These are phyloP conservation scores for Boletus edulis DNA, from an alignment of 768 basidiomycete genomes.

Conservation along the genomic window DNA sequence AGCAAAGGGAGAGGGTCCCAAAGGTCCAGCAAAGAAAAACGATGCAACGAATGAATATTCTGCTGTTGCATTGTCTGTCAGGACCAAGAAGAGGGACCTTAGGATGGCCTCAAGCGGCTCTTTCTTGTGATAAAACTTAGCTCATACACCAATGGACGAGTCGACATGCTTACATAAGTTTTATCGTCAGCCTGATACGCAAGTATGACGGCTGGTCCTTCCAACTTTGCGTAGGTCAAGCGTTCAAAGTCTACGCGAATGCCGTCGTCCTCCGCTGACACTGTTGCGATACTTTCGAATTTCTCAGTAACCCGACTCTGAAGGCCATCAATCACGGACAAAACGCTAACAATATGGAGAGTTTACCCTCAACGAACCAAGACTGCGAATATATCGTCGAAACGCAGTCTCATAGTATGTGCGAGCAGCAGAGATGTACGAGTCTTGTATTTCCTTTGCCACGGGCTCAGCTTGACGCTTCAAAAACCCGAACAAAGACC, in stretches of 20 bases:
- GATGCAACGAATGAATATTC: constrained; percentile 86
- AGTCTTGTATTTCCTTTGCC: constrained; percentile 83
- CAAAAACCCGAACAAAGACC: constrained; percentile 79
- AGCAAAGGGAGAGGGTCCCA: constrained; percentile 27
- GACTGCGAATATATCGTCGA: constrained; percentile 79
- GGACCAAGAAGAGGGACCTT: constrained; percentile 82
- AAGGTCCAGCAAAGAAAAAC: constrained; percentile 62
- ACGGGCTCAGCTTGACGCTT: constrained; percentile 78
- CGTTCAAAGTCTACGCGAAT: constrained; percentile 50
- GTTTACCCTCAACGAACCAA: constrained; percentile 74
- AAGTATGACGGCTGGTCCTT: constrained; percentile 77
- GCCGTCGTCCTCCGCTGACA: constrained; percentile 41
- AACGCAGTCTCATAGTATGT: constrained; percentile 97
- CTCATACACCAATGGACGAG: constrained; percentile 6
- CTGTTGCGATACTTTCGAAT: constrained; percentile 57
- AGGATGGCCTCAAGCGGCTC: constrained; percentile 80
- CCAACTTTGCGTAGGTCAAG: constrained; percentile 66
- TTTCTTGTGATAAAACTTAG: constrained; percentile 47
- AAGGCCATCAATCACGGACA: background rate
- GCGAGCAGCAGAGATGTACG: constrained; percentile 79
- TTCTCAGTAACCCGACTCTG: constrained; percentile 72
- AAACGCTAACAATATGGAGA: background rate
- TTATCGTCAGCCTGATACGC: constrained; percentile 92
- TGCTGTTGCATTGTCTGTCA: constrained; percentile 92
- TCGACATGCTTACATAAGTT: constrained; percentile 62